phyloP scores from a whole-genome alignment of 2,329 filamentous ascomycete species.

The Trichoderma brevicompactum region DNA sequence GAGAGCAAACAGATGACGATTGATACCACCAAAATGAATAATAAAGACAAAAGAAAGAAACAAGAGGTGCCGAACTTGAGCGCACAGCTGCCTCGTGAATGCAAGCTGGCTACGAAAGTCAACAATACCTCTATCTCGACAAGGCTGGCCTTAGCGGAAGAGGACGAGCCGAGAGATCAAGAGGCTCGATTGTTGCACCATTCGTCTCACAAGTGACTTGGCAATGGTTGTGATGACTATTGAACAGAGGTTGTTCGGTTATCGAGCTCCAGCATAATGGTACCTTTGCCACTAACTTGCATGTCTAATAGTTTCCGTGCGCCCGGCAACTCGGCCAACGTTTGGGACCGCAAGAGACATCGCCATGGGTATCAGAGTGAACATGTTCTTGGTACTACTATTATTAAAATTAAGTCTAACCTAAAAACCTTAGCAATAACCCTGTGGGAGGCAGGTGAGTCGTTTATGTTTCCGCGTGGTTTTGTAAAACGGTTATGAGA shows the following conservation, averaged over 20 bases:
- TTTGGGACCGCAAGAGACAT: not conserved
- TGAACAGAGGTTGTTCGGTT: not conserved
- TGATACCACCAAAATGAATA: conserved; percentile 18
- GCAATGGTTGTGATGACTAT: not conserved
- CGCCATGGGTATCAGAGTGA: not conserved
- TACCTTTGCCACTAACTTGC: not conserved
- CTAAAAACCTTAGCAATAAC: conserved; percentile 9
- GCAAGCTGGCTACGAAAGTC: not conserved
- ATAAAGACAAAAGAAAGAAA: conserved; percentile 1
- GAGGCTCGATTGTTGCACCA: not conserved
- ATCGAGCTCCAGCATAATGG: not conserved
- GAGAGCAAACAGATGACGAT: conserved; percentile 36
- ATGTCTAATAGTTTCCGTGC: not conserved
- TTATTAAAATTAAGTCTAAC: not conserved
- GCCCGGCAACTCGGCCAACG: not conserved
- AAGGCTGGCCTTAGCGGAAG: not conserved
- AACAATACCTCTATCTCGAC: not conserved
- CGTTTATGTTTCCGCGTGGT: conserved; percentile 4
- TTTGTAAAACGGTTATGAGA: not conserved
- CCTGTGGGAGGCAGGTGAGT: not conserved
- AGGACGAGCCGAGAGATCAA: not conserved
- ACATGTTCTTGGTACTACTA: not conserved
- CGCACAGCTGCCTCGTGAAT: not conserved
- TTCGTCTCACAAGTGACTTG: not conserved
- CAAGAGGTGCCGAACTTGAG: not conserved